Base-by-base conservation (phyloP, 2,329 filamentous ascomycete genomes). In the Fusarium phyllophilum region DNA sequence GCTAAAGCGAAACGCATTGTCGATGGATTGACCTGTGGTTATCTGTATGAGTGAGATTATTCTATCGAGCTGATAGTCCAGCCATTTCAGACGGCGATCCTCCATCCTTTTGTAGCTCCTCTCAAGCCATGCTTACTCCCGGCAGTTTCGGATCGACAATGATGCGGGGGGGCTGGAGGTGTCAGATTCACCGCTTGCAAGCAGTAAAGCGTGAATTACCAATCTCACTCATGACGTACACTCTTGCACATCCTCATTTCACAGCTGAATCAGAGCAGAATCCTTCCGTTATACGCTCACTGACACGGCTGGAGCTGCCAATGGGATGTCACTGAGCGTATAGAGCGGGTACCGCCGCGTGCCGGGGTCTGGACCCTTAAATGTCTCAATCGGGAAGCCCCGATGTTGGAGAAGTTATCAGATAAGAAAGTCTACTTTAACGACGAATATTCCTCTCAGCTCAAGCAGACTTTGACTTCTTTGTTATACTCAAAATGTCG, bases 171-270 rank as follows among this genome's bases (percentile, higher is more conserved):
- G 38, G n/a, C 66, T 56, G 49, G 14, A 34, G 4, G 1, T 66
- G 66, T 68, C 64, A 68, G 64, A 68, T 49, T 68, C 24, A 38
- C 24, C 13, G 15, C 18, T 66, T 59, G 52, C 29, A 66, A 68
- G 24, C 8, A 66, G 45, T 46, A 24, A 66, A 56, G 55, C 22
- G 57, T 38, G n/a, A 36, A 42, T n/a, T 8, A 24, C 13, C 3
- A 39, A 26, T 55, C 45, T 62, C n/a, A 51, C 57, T 31, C 34
- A 67, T 69, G 66, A 68, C 66, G 56, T 31, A 31, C 8, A 15
- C 22, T 11, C n/a, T 55, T 56, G 26, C 20, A 41, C n/a, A 64
- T 31, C 22, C 29, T 45, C 26, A 46, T 57, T 29, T 34, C 2
- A 22, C 18, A 9, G 7, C 2, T 46, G 15, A 22, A 57, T 34